A percentile compares a stretch with the other conserved stretches of the same genome.
These are phyloP conservation scores for Chlamydomonas schloesseri DNA, from an alignment of 139 green algal genomes.

Conservation along the genomic window DNA sequence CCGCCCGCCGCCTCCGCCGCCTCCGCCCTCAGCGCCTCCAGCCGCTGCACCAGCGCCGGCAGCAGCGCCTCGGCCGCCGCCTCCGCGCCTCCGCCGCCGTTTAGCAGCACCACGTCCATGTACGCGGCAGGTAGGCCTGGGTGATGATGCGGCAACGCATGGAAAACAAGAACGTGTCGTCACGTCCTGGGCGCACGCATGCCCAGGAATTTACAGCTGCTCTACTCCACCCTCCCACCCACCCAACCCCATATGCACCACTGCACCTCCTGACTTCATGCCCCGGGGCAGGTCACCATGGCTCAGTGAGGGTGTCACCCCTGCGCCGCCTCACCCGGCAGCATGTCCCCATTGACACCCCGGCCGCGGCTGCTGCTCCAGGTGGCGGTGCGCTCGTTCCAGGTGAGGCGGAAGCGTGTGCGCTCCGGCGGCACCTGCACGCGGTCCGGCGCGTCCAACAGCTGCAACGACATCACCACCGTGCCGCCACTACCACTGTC, in stretches of 20 bases:
- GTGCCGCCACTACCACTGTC: not conserved
- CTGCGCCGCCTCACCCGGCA: constrained; percentile 12
- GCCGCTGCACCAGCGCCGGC: not conserved
- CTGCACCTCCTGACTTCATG: too few species aligned
- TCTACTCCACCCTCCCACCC: too few species aligned
- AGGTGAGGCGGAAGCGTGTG: not conserved
- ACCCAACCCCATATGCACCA: too few species aligned
- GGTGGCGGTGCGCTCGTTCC: not conserved
- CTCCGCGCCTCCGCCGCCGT: not conserved
- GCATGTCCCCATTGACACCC: not conserved
- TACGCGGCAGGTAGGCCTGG: not conserved
- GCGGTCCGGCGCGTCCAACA: not conserved
- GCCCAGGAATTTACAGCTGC: not conserved
- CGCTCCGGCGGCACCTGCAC: constrained; percentile 3
- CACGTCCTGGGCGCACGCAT: not conserved
- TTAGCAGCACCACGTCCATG: constrained; percentile 13
- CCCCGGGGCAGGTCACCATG: too few species aligned
- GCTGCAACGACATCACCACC: not conserved
- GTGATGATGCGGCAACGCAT: not conserved
- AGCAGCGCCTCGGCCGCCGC: too few species aligned
- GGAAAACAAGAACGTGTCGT: not conserved
- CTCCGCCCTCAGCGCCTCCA: not conserved
- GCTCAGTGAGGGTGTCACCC: too few species aligned
- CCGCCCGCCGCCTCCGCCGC: not conserved
- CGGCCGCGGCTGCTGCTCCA: not conserved